Percentiles rank a stretch among this genome's conserved stretches.
These are phyloP conservation scores for Diospyros kaki DNA, from an alignment of 148 eudicot genomes.

Conservation along the genomic window DNA sequence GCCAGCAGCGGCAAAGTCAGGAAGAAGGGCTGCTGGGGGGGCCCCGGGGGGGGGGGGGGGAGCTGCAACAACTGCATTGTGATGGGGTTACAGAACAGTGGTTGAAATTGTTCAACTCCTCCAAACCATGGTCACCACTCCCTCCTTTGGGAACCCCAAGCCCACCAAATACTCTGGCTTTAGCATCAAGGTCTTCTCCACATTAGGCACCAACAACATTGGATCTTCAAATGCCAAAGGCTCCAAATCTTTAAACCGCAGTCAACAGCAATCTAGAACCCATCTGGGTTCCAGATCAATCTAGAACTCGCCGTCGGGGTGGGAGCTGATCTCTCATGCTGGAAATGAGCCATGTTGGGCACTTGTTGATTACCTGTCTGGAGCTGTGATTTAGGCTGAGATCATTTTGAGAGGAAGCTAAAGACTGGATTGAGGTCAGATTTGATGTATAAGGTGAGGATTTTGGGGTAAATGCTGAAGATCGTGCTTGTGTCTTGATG, in stretches of 20 bases:
- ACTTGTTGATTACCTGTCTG: slow-evolving; percentile 69
- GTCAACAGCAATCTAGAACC: slow-evolving; percentile 61
- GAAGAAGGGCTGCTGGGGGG: no score
- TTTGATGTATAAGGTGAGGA: slow-evolving; percentile 61
- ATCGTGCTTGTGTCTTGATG: slow-evolving; percentile 69
- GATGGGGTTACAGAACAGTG: no score
- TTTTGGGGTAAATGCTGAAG: slow-evolving; percentile 79
- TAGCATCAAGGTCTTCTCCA: slow-evolving; percentile 63
- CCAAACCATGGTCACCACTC: slow-evolving; percentile 70
- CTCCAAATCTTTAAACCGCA: slow-evolving; percentile 61
- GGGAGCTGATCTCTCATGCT: slow-evolving; percentile 71
- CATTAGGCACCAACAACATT: slow-evolving; percentile 67
- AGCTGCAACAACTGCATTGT: no score
- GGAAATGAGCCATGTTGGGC: slow-evolving; percentile 66
- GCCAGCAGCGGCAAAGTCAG: no score
- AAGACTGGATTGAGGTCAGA: slow-evolving; percentile 69
- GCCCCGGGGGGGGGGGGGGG: no score
- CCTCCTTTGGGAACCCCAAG: slow-evolving; percentile 58
- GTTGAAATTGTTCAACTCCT: slow-evolving; percentile 67
- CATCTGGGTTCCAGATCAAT: no score
- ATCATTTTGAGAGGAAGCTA: slow-evolving; percentile 45
- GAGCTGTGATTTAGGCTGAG: slow-evolving; percentile 44
- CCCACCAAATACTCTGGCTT: slow-evolving; percentile 59
- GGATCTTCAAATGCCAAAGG: slow-evolving; percentile 70
- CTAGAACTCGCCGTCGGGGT: slow-evolving; percentile 40